Conservation (phyloP, 116 monocot species). For the Trichopus zeylanicus region DNA sequence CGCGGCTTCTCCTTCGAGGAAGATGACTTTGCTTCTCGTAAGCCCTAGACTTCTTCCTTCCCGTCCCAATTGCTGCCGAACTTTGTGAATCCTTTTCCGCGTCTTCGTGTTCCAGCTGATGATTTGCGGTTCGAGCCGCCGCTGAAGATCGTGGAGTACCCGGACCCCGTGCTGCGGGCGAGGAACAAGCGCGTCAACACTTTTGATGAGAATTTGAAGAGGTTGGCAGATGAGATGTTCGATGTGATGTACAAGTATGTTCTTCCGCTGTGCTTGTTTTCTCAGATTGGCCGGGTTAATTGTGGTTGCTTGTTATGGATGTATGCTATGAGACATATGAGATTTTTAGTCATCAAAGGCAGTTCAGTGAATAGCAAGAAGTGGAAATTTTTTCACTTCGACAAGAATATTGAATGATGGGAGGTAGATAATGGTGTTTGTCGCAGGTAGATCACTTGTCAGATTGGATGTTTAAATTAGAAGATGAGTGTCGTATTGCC, state of each 20-base stretch:
- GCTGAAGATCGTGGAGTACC: constrained; percentile 63
- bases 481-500: too few species aligned
- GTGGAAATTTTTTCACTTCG: too few species aligned
- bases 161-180: constrained; percentile 50
- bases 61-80: not conserved
- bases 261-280: not conserved
- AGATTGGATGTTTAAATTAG: too few species aligned
- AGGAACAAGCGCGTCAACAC: constrained; percentile 64
- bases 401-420: too few species aligned
- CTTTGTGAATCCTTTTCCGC: too few species aligned
- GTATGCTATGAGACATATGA: too few species aligned
- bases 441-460: too few species aligned
- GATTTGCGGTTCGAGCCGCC: constrained; percentile 47
- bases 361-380: too few species aligned
- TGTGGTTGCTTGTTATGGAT: not conserved
- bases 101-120: constrained; percentile 23
- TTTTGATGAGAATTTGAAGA: constrained; percentile 79
- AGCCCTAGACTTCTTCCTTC: not conserved
- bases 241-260: constrained; percentile 98
- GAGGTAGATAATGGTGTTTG: too few species aligned
- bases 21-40: constrained; percentile 37
- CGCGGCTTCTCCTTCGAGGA: constrained; percentile 30
- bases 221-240: constrained; percentile 77
- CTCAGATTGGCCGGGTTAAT: not conserved
- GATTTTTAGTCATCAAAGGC: too few species aligned